Conservation (phyloP, 2,329 filamentous ascomycete genomes). For the Dichotomopilus funicola region DNA sequence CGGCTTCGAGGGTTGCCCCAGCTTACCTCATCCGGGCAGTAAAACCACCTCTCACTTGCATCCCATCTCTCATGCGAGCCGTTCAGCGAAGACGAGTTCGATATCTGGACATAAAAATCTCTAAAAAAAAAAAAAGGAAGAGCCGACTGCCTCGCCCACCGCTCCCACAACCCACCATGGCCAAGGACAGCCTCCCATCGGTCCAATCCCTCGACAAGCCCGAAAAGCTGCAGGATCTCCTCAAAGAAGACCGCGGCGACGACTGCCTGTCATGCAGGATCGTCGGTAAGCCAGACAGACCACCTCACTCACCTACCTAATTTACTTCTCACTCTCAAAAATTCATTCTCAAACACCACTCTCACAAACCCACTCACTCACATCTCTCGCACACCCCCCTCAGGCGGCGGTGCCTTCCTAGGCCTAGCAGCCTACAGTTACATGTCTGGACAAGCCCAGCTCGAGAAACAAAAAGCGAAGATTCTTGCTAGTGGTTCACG, state of each 20-base stretch:
- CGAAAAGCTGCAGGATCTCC: conserved; percentile 53
- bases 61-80: too few relatives aligned
- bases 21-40: too few relatives aligned
- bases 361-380: too few relatives aligned
- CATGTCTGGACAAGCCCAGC: conserved; percentile 64
- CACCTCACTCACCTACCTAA: not conserved
- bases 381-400: not conserved
- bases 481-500: conserved; percentile 64
- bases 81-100: too few relatives aligned
- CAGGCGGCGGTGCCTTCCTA: conserved; percentile 69
- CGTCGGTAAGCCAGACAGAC: conserved; percentile 49
- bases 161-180: conserved; percentile 31
- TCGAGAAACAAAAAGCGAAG: conserved; percentile 56
- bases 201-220: conserved; percentile 51
- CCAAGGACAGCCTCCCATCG: conserved; percentile 41
- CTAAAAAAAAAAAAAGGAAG: not conserved
- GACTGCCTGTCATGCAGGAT: conserved; percentile 68
- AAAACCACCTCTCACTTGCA: not conserved
- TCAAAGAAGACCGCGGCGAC: conserved; percentile 50
- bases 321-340: not conserved
- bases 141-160: not conserved
- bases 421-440: conserved; percentile 74
- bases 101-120: too few relatives aligned
- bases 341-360: not conserved
- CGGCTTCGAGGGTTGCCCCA: too few relatives aligned